Conservation (phyloP, 306 rosid species). For the Cicer judaicum region DNA sequence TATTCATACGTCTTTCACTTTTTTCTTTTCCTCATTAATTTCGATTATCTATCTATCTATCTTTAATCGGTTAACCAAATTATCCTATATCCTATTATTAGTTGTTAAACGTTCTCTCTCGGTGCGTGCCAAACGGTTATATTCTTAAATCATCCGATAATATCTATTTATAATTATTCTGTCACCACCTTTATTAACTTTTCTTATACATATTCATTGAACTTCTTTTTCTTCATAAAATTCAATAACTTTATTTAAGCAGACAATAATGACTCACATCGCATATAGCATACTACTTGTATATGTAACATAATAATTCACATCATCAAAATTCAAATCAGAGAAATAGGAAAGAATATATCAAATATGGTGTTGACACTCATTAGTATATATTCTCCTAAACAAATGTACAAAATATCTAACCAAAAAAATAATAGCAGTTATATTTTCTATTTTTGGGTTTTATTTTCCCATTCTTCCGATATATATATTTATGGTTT, state of each 20-base stretch:
- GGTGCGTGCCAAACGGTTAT: slow-evolving; percentile 9
- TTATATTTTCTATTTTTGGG: not conserved
- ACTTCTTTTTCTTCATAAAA: not conserved
- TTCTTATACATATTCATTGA: not conserved
- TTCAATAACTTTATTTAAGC: not conserved
- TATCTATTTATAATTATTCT: not conserved
- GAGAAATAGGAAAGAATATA: not conserved
- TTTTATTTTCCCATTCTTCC: not conserved
- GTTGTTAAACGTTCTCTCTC: slow-evolving; percentile 12
- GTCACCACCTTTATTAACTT: not conserved
- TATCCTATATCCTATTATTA: slow-evolving; percentile 3
- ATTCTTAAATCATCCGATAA: too few species aligned
- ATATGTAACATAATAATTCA: not conserved
- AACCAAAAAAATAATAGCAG: not conserved
- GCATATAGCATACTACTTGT: not conserved
- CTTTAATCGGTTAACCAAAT: not conserved
- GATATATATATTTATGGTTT: not conserved
- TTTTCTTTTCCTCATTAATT: not conserved
- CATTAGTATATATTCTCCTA: not conserved
- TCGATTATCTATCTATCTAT: not conserved
- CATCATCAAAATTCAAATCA: not conserved
- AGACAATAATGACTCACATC: slow-evolving; percentile 4
- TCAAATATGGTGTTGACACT: not conserved
- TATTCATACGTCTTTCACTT: not conserved
- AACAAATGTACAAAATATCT: not conserved